Evolutionary conservation across 441 rosid species (phyloP).

Genomic region (Pelargonium australe): DNA sequence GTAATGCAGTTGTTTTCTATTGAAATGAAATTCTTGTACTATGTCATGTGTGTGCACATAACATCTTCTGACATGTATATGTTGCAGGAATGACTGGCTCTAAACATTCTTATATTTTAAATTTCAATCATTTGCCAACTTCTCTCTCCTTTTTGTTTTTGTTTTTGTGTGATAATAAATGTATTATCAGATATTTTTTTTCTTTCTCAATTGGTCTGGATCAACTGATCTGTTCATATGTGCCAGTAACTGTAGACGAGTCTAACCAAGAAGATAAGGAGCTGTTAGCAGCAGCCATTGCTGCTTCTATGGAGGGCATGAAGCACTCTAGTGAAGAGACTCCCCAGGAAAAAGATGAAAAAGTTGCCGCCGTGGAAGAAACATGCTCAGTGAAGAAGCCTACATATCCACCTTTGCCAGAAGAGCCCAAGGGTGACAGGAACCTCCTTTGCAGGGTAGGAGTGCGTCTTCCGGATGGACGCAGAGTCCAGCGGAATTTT

Average conservation of each 20-base stretch:
- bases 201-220: no score
- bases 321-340: slow-evolving; percentile 31
- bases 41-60: no score
- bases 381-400: slow-evolving; percentile 34
- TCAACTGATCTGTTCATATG: no score
- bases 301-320: slow-evolving; percentile 50
- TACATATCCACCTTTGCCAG: slow-evolving; percentile 61
- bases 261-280: slow-evolving; percentile 51
- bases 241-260: slow-evolving; percentile 31
- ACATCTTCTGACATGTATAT: no score
- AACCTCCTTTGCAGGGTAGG: slow-evolving; percentile 78
- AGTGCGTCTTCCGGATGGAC: slow-evolving; percentile 88
- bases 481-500: slow-evolving; percentile 72
- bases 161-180: slow-evolving; percentile 2
- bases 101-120: no score
- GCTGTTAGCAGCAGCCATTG: slow-evolving; percentile 39
- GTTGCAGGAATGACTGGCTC: no score
- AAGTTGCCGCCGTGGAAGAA: slow-evolving; percentile 35
- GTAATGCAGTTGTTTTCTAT: no score
- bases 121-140: no score
- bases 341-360: slow-evolving; percentile 20
- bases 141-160: no score
- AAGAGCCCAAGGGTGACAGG: slow-evolving; percentile 77
- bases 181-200: neutral
- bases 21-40: no score